These are phyloP conservation scores for Mortierella sp. DNA, from an alignment of 371 early-diverging fungal genomes.

Conservation along the genomic window DNA sequence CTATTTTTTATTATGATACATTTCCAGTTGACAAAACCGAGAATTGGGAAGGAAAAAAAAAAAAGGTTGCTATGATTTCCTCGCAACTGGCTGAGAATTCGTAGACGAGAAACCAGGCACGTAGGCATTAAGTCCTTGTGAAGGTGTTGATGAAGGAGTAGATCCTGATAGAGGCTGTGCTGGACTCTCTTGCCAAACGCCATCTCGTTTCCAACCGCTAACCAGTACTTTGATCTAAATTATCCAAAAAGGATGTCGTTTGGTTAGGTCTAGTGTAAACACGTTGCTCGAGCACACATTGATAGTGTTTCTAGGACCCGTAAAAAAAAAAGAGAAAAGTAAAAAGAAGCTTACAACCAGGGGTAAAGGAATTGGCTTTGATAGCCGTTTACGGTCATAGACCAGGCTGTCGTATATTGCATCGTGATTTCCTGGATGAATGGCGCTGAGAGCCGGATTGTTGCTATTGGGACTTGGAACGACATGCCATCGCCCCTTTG, in stretches of 20 bases:
- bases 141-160: constrained; percentile 15
- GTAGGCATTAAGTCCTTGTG: constrained; percentile 20
- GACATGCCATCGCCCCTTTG: constrained; percentile 44
- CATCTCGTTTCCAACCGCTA: constrained; percentile 59
- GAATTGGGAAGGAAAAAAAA: not conserved
- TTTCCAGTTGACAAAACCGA: no score
- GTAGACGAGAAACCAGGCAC: constrained; percentile 39
- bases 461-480: constrained; percentile 41
- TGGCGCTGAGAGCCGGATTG: constrained; percentile 44
- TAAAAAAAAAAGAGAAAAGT: not conserved
- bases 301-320: not conserved
- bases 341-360: constrained; percentile 37
- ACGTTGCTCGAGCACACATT: no score
- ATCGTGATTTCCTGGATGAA: constrained; percentile 33
- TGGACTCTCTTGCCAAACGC: constrained; percentile 50
- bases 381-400: constrained; percentile 44
- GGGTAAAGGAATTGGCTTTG: constrained; percentile 53
- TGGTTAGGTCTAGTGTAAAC: not conserved
- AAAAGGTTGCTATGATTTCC: constrained; percentile 6
- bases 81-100: constrained; percentile 21
- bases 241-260: not conserved
- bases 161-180: constrained; percentile 23
- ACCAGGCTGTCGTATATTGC: constrained; percentile 55
- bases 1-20: not conserved
- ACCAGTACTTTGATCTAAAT: constrained; percentile 54